Conservation (phyloP, 2,329 filamentous ascomycete genomes). For the Fusarium pilosicola region DNA sequence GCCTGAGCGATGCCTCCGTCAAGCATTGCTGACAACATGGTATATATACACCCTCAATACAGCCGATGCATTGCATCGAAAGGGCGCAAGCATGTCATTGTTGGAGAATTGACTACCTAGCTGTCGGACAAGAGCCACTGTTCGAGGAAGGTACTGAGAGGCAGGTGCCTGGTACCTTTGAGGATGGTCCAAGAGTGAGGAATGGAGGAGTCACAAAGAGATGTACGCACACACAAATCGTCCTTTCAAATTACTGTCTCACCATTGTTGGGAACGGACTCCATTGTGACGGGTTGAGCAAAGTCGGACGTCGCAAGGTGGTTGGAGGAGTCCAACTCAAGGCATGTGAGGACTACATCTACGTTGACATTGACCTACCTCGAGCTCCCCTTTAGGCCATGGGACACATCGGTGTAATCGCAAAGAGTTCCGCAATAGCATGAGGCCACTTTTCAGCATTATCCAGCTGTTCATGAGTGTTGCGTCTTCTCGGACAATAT, state of each 20-base stretch:
- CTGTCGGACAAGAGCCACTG: too few relatives aligned
- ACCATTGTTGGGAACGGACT: not conserved
- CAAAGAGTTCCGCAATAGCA: not conserved
- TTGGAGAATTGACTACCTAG: not conserved
- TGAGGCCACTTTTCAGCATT: fast-evolving
- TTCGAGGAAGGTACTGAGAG: too few relatives aligned
- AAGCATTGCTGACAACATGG: fast-evolving
- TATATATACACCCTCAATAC: too few relatives aligned
- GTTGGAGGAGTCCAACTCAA: not conserved
- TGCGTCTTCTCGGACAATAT: not conserved
- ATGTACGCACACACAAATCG: fast-evolving
- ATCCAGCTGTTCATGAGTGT: not conserved
- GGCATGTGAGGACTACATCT: not conserved
- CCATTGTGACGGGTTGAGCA: not conserved
- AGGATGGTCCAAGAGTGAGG: not conserved
- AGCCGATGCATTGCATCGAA: fast-evolving
- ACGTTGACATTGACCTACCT: not conserved
- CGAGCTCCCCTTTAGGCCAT: not conserved
- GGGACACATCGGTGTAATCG: not conserved
- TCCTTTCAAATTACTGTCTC: not conserved
- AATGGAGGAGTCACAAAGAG: not conserved
- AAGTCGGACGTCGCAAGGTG: not conserved
- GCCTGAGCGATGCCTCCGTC: not conserved
- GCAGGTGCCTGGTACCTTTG: not conserved
- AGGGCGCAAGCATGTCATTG: not conserved